Base-by-base conservation (phyloP, 441 rosid genomes). In the Arabidopsis lyrata region DNA sequence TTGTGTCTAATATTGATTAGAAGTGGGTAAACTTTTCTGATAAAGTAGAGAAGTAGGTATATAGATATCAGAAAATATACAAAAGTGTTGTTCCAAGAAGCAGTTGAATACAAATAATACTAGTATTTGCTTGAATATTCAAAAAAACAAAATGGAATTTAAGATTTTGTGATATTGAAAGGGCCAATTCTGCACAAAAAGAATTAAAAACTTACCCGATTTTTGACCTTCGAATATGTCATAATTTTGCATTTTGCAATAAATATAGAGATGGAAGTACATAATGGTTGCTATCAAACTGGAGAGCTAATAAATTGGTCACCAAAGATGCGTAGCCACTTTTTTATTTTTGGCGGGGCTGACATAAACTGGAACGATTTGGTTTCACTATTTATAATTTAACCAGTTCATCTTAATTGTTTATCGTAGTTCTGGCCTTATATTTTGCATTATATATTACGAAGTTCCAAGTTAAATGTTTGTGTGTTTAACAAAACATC, bases 131-230 rank as follows among this genome's bases (percentile, higher is more conserved):
- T n/a, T 24, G 12, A 8, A 54, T 12, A n/a, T 36, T 12, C 2
- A 0, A 44, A 12, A 3, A 18, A 1, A 9, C 2, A 2, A 9
- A 47, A 66, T 4, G 1, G 35, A 50, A 36, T 31, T 9, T 31
- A 41, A 41, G 32, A 68, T 27, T 67, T 54, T 13, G 32, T 68
- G 73, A 56, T 59, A 42, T 13, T 14, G 64, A 36, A 66, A 24
- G 31, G 39, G n/a, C n/a, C 27, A 54, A n/a, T n/a, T n/a, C n/a
- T n/a, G n/a, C 31, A 29, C 31, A 29, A 29, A 29, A 29, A 29
- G 31, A 29, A 29, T 29, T 11, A 35, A 7, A 2, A 10, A 29
- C 68, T 45, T 41, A n/a, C 47, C 16, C 31, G 2, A 63, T 47
- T 31, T 32, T 2, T 16, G 31, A 63, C 55, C 31, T 47, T 31